Evolutionary conservation across 345 rosid genomes (phyloP), one percentile per base, ranked within the genome.

Genomic region (Camelina laxa): DNA sequence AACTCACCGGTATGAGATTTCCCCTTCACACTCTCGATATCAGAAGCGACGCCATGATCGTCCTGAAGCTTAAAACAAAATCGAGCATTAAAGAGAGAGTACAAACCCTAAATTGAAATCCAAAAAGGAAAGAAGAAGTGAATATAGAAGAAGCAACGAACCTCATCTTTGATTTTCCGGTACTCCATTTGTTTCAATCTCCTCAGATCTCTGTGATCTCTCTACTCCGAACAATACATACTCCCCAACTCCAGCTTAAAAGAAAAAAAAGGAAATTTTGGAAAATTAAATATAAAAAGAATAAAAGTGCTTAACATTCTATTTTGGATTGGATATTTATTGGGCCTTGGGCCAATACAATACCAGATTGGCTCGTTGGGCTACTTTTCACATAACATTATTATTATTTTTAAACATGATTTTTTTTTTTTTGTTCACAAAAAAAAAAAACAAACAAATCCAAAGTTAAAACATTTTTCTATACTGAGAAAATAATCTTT

Each of bases 111-210:
- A 62, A 61, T 6, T 54, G 35, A 69, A 21, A 61, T 9, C 11
- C 15, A 42, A 11, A 44, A 4, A 27, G 5, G 9, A 71, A 38
- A 19, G 0, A 19, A 15, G 2, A 35, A 51, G 10, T 14, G 65
- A 60, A n/a, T 5, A 24, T 27, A 27, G 30, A 27, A 17, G 9
- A 75, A 22, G 30, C 14, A 5, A 45, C 41, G 15, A 49, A 90
- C 96, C 89, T 86, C 88, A 42, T 88, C 96, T 82, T 92, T 90
- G 79, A 92, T 84, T 78, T 90, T 92, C 70, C 87, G 79, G 60
- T 90, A 86, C 75, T 92, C 97, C 97, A 92, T 90, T 90, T 80
- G 47, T 27, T 47, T 65, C 60, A 61, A 56, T 36, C 64, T 61
- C 66, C 66, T 61, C 69, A 71, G 84, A 82, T 85, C 87, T 75